phyloP scores from a whole-genome alignment of 2,329 filamentous ascomycete genomes.

The Colletotrichum higginsianum region DNA sequence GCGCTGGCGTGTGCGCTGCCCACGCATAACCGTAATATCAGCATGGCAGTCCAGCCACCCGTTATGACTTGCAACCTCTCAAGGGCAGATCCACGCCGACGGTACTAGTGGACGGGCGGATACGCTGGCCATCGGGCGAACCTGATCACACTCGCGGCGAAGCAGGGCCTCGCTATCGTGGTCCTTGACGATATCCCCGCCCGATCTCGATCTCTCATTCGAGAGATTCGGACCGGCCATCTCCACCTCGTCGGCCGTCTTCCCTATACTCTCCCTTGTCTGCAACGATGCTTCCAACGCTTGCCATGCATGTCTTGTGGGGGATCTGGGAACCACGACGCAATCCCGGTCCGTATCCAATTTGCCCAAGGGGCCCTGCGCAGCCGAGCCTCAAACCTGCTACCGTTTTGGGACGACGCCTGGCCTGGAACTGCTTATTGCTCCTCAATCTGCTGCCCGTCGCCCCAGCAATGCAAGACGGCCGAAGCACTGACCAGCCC shows the following conservation, averaged over 20 bases:
- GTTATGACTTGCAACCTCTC: conserved; percentile 7
- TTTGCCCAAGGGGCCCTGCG: conserved; percentile 34
- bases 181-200: conserved; percentile 23
- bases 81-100: not conserved
- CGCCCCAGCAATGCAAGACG: conserved; percentile 35
- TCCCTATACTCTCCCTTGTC: conserved; percentile 15
- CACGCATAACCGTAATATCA: conserved; percentile 35
- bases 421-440: conserved; percentile 22
- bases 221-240: conserved; percentile 1
- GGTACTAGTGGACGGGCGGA: not conserved
- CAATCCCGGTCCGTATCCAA: conserved; percentile 28
- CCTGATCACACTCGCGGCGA: conserved; percentile 18
- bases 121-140: conserved; percentile 27
- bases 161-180: conserved; percentile 19
- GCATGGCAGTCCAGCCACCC: conserved; percentile 27
- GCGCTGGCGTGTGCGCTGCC: not conserved
- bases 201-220: conserved; percentile 34
- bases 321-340: conserved; percentile 13
- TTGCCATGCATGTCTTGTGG: conserved; percentile 1
- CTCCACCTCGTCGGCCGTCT: conserved; percentile 10
- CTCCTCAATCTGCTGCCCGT: conserved; percentile 24
- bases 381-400: conserved; percentile 37
- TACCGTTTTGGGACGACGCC: conserved; percentile 35
- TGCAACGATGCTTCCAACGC: conserved; percentile 9
- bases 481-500: conserved; percentile 12